Conservation (phyloP, 2,329 filamentous ascomycete species). For the Colletotrichum sansevieriae region DNA sequence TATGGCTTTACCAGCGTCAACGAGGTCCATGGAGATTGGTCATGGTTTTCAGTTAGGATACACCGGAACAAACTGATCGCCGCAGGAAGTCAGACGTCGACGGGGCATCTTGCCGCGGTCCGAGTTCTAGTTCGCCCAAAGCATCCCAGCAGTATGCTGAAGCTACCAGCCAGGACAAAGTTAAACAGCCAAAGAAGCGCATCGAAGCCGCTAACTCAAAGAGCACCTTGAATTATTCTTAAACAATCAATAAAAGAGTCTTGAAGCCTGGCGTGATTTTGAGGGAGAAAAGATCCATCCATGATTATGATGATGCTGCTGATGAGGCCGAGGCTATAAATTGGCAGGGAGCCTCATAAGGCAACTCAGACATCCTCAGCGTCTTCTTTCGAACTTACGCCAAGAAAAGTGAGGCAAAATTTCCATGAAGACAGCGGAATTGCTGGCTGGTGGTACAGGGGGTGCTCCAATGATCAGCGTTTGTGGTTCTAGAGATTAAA, state of each 20-base stretch:
- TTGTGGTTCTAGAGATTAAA: no score
- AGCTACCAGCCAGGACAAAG: background rate
- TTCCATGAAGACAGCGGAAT: no score
- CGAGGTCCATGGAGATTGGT: background rate
- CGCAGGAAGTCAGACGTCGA: constrained; percentile 2
- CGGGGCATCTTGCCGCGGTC: background rate
- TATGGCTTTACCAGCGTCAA: constrained; percentile 41
- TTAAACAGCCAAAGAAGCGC: background rate
- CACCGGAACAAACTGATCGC: constrained; percentile 4
- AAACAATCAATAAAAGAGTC: background rate
- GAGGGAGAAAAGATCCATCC: no score
- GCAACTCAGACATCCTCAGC: no score
- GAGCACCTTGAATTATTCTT: rapidly evolving
- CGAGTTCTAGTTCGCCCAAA: background rate
- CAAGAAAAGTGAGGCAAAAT: no score
- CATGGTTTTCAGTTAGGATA: background rate
- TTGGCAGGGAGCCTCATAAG: no score
- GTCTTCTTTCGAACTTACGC: no score
- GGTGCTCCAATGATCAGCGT: no score
- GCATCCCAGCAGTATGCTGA: background rate
- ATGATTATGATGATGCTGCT: no score
- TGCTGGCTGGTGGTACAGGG: no score
- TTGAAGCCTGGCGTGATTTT: background rate
- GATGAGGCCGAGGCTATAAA: no score
- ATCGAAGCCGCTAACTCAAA: rapidly evolving